These are phyloP conservation scores for Nicotiana tomentosiformis DNA, from an alignment of 257 asterid species.

Conservation along the genomic window DNA sequence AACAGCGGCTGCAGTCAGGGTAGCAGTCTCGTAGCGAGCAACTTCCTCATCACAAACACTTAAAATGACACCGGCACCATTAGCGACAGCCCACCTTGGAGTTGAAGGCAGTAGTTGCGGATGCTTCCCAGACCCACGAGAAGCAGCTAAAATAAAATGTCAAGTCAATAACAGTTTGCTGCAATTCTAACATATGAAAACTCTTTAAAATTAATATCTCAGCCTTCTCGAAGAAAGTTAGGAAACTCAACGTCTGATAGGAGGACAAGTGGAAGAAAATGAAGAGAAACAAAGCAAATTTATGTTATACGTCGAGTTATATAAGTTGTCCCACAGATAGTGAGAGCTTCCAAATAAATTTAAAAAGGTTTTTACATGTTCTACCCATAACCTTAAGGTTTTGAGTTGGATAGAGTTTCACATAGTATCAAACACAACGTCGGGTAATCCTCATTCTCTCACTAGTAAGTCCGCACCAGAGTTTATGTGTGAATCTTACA, in stretches of 20 bases:
- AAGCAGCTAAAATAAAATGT: slow-evolving; percentile 51
- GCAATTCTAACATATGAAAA: not conserved
- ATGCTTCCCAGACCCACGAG: slow-evolving; percentile 99
- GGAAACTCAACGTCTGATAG: not conserved
- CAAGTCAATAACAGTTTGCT: not conserved
- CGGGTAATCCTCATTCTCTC: not conserved
- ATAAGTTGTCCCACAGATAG: not conserved
- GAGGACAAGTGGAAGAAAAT: slow-evolving; percentile 3
- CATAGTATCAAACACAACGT: not conserved
- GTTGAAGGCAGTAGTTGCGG: slow-evolving; percentile 95
- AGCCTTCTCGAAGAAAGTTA: not conserved
- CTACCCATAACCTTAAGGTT: not conserved
- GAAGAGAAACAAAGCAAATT: not conserved
- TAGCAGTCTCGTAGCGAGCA: slow-evolving; percentile 93
- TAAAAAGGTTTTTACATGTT: not conserved
- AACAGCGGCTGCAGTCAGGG: slow-evolving; percentile 94
- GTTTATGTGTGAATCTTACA: not conserved
- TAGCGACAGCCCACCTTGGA: slow-evolving; percentile 99
- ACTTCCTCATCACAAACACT: slow-evolving; percentile 99
- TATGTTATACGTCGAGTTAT: not conserved
- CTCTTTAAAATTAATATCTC: not conserved
- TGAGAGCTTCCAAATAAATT: not conserved
- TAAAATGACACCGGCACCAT: slow-evolving; percentile 97
- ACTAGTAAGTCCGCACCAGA: not conserved
- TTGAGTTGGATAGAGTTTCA: not conserved